Conservation (phyloP, 2,329 filamentous ascomycete species). For the Magnaporthiopsis poae region DNA sequence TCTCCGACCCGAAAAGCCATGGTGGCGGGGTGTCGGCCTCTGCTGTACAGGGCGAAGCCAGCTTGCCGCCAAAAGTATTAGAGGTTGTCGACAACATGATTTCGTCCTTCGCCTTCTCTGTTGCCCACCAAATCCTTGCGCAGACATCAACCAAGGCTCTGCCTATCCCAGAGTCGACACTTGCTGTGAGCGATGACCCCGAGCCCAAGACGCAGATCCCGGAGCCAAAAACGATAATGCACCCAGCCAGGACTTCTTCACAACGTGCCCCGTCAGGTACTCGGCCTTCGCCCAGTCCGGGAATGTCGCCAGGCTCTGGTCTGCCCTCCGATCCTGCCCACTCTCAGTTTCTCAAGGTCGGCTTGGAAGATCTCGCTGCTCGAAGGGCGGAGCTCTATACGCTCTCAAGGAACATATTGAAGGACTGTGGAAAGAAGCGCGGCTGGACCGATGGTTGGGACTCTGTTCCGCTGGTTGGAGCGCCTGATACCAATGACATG, state of each 20-base stretch:
- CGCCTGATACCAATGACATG: conserved; percentile 36
- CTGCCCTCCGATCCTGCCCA: conserved; percentile 28
- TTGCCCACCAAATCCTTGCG: conserved; percentile 65
- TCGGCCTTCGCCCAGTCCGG: conserved; percentile 35
- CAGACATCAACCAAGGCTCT: conserved; percentile 63
- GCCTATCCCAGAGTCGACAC: conserved; percentile 52
- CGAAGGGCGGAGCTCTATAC: conserved; percentile 73
- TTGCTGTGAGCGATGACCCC: conserved; percentile 31
- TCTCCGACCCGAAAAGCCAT: conserved; percentile 19
- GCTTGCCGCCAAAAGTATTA: conserved; percentile 27
- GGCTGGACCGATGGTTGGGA: conserved; percentile 73
- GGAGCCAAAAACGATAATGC: conserved; percentile 62
- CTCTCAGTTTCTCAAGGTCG: conserved; percentile 47
- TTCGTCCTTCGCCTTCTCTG: conserved; percentile 66
- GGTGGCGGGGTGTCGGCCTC: not conserved
- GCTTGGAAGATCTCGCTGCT: conserved; percentile 73
- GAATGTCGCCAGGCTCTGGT: conserved; percentile 41
- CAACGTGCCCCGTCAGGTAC: conserved; percentile 34
- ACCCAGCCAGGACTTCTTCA: conserved; percentile 56
- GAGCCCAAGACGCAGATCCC: conserved; percentile 55
- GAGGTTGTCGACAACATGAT: conserved; percentile 64
- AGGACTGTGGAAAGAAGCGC: conserved; percentile 59
- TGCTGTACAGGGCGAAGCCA: conserved; percentile 17
- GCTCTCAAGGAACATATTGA: conserved; percentile 69
- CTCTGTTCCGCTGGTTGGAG: conserved; percentile 42